Evolutionary conservation across 2,329 filamentous ascomycete species (phyloP).

Genomic region (Ophiostoma perfectum): DNA sequence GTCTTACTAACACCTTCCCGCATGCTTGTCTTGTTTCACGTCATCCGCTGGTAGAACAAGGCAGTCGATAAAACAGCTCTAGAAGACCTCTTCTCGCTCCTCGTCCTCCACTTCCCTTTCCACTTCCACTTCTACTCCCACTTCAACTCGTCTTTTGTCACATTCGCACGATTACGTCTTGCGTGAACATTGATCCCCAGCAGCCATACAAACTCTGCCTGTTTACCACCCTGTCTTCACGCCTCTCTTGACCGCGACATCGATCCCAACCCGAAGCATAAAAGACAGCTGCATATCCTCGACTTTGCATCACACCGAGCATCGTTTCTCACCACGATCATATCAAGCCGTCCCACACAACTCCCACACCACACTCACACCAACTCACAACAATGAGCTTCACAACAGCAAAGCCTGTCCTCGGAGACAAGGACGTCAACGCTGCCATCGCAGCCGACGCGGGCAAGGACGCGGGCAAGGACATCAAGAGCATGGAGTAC

Average conservation of each 20-base stretch:
- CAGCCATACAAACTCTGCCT: too few relatives aligned
- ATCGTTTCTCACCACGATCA: not conserved
- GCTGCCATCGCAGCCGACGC: conserved; percentile 39
- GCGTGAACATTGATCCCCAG: too few relatives aligned
- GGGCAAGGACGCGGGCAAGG: conserved; percentile 47
- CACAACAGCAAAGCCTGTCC: conserved; percentile 36
- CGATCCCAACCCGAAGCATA: too few relatives aligned
- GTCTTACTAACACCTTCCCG: not conserved
- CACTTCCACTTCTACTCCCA: not conserved
- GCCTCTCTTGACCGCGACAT: too few relatives aligned
- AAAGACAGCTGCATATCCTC: too few relatives aligned
- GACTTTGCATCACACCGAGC: not conserved
- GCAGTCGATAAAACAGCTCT: not conserved
- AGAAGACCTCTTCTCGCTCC: not conserved
- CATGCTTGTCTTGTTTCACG: conserved; percentile 2
- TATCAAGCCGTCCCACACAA: not conserved
- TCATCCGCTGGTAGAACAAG: not conserved
- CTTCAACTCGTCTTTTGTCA: not conserved
- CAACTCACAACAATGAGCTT: conserved; percentile 16
- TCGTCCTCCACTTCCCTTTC: not conserved
- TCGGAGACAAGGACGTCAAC: conserved; percentile 63
- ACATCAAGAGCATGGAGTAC: conserved; percentile 67
- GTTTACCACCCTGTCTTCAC: too few relatives aligned
- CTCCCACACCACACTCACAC: conserved; percentile 10
- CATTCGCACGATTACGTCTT: not conserved